phyloP scores from a whole-genome alignment of 495 filamentous ascomycete species.

The Neurospora sp. region DNA sequence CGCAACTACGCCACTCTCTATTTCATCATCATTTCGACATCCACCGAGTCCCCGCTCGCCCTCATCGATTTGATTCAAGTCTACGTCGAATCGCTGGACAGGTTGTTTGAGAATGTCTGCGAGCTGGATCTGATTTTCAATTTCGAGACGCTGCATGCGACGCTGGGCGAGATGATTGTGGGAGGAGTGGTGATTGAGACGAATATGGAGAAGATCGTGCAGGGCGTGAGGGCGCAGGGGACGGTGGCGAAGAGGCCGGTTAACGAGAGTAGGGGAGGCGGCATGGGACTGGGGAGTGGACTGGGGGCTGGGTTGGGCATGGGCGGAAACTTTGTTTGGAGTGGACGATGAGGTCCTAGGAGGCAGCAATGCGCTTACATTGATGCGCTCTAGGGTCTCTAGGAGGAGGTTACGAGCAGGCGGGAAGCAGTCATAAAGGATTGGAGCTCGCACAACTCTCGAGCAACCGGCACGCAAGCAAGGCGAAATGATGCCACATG shows the following conservation, averaged over 20 bases:
- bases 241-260: conserved; percentile 61
- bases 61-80: conserved; percentile 96
- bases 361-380: background rate
- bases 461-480: background rate
- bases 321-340: conserved; percentile 50
- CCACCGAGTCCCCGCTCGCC: conserved; percentile 89
- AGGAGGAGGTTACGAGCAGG: background rate
- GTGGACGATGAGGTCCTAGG: conserved; percentile 30
- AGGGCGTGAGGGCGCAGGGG: conserved; percentile 72
- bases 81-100: conserved; percentile 89
- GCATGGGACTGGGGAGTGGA: conserved; percentile 13
- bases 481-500: background rate
- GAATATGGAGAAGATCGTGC: conserved; percentile 73
- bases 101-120: conserved; percentile 95
- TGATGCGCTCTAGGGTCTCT: background rate
- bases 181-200: conserved; percentile 96
- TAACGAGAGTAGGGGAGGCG: conserved; percentile 35
- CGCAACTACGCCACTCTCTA: conserved; percentile 96
- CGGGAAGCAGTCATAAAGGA: background rate
- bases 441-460: background rate
- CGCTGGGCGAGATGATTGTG: conserved; percentile 87
- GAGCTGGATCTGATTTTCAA: conserved; percentile 98
- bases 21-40: conserved; percentile 97
- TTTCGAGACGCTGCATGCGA: conserved; percentile 91
- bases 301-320: conserved; percentile 38